A percentile compares a stretch with the other conserved stretches of the same genome.
phyloP scores from a whole-genome alignment of 495 filamentous ascomycete species.

The Trichocladium uniseriatum region DNA sequence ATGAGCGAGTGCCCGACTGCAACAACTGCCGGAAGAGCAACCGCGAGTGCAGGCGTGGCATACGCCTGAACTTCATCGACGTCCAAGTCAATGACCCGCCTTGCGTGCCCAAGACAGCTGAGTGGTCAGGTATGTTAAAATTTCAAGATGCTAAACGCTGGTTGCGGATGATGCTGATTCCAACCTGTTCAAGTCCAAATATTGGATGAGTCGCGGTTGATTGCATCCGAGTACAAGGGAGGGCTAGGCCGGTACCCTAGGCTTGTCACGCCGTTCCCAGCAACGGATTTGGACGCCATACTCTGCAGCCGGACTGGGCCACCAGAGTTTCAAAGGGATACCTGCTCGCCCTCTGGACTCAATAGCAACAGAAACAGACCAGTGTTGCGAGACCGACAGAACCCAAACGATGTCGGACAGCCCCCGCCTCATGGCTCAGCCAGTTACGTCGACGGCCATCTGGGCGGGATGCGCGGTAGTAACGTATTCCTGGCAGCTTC shows the following conservation, averaged over 20 bases:
- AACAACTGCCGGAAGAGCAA: conserved; percentile 83
- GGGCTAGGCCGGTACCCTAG: conserved; percentile 64
- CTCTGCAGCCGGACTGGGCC: neutral
- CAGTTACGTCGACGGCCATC: neutral
- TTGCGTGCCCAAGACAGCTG: conserved; percentile 48
- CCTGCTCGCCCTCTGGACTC: neutral
- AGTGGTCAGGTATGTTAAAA: conserved; percentile 51
- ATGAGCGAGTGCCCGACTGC: conserved; percentile 73
- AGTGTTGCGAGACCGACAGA: neutral
- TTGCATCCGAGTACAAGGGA: conserved; percentile 86
- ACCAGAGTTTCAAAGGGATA: neutral
- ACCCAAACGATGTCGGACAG: conserved; percentile 6
- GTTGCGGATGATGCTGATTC: conserved; percentile 12
- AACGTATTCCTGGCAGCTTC: neutral
- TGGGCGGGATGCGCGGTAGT: neutral
- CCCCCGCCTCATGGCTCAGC: neutral
- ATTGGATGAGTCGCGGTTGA: conserved; percentile 80
- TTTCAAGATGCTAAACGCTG: neutral
- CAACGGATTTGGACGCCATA: conserved; percentile 11
- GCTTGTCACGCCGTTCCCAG: conserved; percentile 19
- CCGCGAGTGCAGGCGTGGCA: conserved; percentile 73
- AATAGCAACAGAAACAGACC: neutral
- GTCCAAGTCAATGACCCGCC: conserved; percentile 65
- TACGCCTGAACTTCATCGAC: conserved; percentile 91
- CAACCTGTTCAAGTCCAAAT: conserved; percentile 46